Base-by-base conservation (phyloP, 805 yeast species). In the Monosporozyma yasuniensis region DNA sequence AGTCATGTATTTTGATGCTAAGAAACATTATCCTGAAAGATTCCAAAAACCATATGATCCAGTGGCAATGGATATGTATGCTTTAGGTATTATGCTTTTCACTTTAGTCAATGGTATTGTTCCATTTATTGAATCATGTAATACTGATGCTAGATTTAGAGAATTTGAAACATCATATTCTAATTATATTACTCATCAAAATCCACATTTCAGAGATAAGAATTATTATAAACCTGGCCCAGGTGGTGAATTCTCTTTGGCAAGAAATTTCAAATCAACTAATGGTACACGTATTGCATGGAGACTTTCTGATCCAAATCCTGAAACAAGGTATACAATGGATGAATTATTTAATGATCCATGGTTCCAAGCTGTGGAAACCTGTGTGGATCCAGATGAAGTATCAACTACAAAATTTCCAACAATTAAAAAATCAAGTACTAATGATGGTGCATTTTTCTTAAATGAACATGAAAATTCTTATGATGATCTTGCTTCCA, bases 241-340 rank as follows among this genome's bases (percentile, higher is more conserved):
- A 2, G 90, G 91, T 30, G 66, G 77, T 5, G 93, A 86, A 60
- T 84, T 80, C 64, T 79, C 79, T 58, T 77, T 80, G 72, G 88
- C 89, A 0, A 74, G 79, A 50, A 80, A 76, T 54, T 81, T 77
- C 65, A 76, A 77, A 32, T 74, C 76, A 41, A 63, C 76, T 1
- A 83, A 82, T 19, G 82, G 84, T 23, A 78, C 90, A 2, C 72
- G 93, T 57, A 79, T 75, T 9, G 81, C 87, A 8, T 84, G 90
- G 88, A 77, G 85, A 63, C 66, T 85, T 45, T 77, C 84, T 60
- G 89, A 84, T 58, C 87, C 88, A 3, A 70, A 78, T 30, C 71
- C 76, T 0, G 60, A 57, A 1, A 71, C 77, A 7, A 71, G 95
- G 53, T 79, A 80, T 60, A 72, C 76, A 11, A 57, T 85, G 53